Evolutionary conservation across 1,284 basidiomycete species (phyloP).

Genomic region (Jaminaea rosea): DNA sequence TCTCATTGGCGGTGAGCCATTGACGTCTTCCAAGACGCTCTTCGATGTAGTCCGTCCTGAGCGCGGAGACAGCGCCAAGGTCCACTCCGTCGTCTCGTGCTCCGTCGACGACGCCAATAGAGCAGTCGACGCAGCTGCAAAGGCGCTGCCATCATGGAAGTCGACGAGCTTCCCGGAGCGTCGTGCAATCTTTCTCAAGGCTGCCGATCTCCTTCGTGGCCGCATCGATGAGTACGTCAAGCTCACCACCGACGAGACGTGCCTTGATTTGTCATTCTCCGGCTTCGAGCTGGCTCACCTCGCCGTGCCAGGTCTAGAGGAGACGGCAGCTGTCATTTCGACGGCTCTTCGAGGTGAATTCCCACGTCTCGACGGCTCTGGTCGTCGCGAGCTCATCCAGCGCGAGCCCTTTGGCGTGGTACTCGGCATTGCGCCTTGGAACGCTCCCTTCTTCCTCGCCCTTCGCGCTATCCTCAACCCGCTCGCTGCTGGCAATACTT

Average conservation of each 20-base stretch:
- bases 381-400: slow-evolving; percentile 19
- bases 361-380: slow-evolving; percentile 13
- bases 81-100: background rate
- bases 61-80: background rate
- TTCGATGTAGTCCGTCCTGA: slow-evolving; percentile 1
- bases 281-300: slow-evolving; percentile 22
- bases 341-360: slow-evolving; percentile 18
- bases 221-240: slow-evolving; percentile 16
- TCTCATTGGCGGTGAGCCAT: background rate
- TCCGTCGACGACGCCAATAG: background rate
- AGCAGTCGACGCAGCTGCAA: slow-evolving; percentile 1
- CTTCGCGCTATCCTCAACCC: slow-evolving; percentile 54
- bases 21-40: background rate
- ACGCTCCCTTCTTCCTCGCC: slow-evolving; percentile 40
- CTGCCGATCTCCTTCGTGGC: slow-evolving; percentile 10
- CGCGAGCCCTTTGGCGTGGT: slow-evolving; percentile 25
- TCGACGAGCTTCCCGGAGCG: slow-evolving; percentile 17
- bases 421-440: slow-evolving; percentile 34
- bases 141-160: slow-evolving; percentile 19
- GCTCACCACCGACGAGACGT: slow-evolving; percentile 20
- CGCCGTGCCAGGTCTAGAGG: slow-evolving; percentile 9
- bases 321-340: slow-evolving; percentile 15
- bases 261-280: slow-evolving; percentile 18
- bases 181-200: slow-evolving; percentile 22
- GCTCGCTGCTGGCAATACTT: slow-evolving; percentile 59